phyloP scores from a whole-genome alignment of 164 flowering plant species.

The Umbilicus rupestris region DNA sequence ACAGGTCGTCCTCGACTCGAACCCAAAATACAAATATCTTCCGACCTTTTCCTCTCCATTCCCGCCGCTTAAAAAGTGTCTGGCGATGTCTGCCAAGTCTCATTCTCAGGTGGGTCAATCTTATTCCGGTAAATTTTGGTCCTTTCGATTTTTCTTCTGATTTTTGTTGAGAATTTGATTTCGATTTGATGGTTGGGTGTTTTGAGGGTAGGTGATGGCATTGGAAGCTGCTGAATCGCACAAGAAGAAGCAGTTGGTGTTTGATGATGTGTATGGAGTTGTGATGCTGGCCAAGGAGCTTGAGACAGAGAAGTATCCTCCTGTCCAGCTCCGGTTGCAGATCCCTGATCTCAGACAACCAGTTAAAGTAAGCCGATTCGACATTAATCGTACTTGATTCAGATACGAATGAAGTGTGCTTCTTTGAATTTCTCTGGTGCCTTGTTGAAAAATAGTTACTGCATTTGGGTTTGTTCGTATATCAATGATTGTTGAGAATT shows the following conservation, averaged over 20 bases:
- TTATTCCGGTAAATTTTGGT: not conserved
- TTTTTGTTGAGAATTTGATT: not conserved
- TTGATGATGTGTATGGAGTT: slow-evolving; percentile 41
- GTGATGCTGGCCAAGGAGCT: slow-evolving; percentile 35
- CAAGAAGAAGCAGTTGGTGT: slow-evolving; percentile 33
- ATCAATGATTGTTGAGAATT: not conserved
- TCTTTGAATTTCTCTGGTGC: too few relatives aligned
- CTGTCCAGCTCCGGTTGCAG: slow-evolving; percentile 35
- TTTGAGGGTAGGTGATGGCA: slow-evolving; percentile 15
- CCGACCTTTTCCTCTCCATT: not conserved
- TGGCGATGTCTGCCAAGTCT: not conserved
- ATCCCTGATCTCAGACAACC: slow-evolving; percentile 35
- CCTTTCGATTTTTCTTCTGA: not conserved
- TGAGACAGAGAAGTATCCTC: slow-evolving; percentile 24
- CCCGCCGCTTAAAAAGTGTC: slow-evolving; percentile 2
- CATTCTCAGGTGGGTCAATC: slow-evolving; percentile 2
- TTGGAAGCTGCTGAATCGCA: slow-evolving; percentile 34
- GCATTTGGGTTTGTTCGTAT: not conserved
- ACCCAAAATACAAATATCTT: not conserved
- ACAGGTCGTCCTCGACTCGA: not conserved
- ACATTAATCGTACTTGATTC: not conserved
- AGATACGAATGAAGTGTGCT: too few relatives aligned
- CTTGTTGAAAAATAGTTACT: not conserved
- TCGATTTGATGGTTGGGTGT: not conserved
- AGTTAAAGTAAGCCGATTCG: slow-evolving; percentile 8